phyloP scores from a whole-genome alignment of 768 basidiomycete species.

The Sporobolomyces pararoseus region DNA sequence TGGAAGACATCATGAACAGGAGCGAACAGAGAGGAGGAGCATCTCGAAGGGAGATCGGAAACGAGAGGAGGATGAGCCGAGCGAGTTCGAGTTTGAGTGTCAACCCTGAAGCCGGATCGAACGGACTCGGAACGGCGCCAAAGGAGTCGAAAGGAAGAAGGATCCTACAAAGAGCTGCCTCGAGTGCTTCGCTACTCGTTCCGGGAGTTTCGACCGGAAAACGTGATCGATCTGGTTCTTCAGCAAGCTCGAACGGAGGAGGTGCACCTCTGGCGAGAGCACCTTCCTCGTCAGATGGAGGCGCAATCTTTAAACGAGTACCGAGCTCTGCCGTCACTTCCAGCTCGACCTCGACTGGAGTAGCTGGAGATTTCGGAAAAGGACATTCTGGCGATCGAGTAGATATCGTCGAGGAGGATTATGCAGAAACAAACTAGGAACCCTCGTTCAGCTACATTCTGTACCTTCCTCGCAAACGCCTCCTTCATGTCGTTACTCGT shows the following conservation, averaged over 20 bases:
- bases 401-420: neutral
- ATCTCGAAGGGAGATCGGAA: slow-evolving; percentile 5
- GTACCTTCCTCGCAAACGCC: too few species aligned
- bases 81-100: neutral
- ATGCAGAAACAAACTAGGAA: neutral
- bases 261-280: neutral
- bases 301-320: neutral
- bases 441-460: neutral
- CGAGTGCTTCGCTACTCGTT: slow-evolving; percentile 13
- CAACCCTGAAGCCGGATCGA: neutral
- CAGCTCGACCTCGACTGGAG: neutral
- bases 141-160: slow-evolving; percentile 11
- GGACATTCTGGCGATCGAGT: neutral
- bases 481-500: too few species aligned
- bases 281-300: slow-evolving; percentile 1
- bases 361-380: slow-evolving; percentile 10
- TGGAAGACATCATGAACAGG: slow-evolving; percentile 12
- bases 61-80: neutral
- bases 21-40: slow-evolving; percentile 13
- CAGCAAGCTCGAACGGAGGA: neutral
- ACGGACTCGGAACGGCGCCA: slow-evolving; percentile 8
- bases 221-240: slow-evolving; percentile 6
- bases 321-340: too few species aligned
- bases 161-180: slow-evolving; percentile 6
- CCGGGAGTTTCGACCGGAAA: neutral